A percentile compares a stretch with the other conserved stretches of the same genome.
Evolutionary conservation across 768 basidiomycete genomes (phyloP).

Genomic region (Boletus patriciae): DNA sequence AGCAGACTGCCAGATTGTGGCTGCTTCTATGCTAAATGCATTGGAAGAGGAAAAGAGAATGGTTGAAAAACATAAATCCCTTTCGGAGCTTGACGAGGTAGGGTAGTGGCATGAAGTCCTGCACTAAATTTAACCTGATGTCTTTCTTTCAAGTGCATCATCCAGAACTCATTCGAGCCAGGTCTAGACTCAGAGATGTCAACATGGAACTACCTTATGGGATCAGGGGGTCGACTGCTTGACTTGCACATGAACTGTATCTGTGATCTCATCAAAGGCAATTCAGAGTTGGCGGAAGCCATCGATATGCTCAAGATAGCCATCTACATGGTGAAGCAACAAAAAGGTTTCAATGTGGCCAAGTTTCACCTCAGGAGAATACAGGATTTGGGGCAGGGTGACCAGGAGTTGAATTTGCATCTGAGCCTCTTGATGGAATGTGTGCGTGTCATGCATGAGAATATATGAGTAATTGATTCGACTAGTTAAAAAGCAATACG

Average conservation of each 20-base stretch:
- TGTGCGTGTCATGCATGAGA: neutral
- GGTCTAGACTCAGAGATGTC: too few relatives aligned
- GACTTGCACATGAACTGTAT: neutral
- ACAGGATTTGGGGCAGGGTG: neutral
- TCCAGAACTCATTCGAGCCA: too few relatives aligned
- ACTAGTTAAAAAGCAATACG: too few relatives aligned
- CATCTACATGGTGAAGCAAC: neutral
- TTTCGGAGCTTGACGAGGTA: too few relatives aligned
- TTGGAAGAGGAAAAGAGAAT: neutral
- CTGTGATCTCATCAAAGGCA: neutral
- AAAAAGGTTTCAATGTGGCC: neutral
- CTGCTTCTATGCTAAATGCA: neutral
- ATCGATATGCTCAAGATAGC: neutral
- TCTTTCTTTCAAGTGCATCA: too few relatives aligned
- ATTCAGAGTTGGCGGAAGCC: neutral
- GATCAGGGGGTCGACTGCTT: neutral
- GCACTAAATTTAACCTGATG: too few relatives aligned
- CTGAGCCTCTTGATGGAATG: neutral
- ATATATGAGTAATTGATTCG: too few relatives aligned
- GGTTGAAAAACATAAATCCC: too few relatives aligned
- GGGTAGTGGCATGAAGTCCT: too few relatives aligned
- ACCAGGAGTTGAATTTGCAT: constrained; percentile 1
- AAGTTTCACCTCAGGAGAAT: neutral
- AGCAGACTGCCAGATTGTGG: constrained; percentile 11
- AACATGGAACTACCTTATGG: neutral